Evolutionary conservation across 1,284 basidiomycete species (phyloP), one percentile per base, ranked within the genome.

Genomic region (Hortiboletus rubellus): DNA sequence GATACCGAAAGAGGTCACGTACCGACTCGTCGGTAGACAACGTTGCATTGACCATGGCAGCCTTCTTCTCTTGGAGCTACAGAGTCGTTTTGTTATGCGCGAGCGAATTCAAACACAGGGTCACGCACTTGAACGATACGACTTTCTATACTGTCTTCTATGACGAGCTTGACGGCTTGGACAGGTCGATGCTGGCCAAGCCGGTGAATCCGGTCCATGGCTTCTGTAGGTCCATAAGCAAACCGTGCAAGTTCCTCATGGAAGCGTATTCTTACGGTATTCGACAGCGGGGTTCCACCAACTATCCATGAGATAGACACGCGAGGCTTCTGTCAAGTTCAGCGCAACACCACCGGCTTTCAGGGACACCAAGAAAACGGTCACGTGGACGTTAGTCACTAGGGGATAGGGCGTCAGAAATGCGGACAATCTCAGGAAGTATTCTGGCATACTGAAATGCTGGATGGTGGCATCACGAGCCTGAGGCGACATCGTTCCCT

Each of bases 341-440:
- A 96, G 79, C 5, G 96, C 95, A 1, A 97, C 95, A 73, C 96
- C 96, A 45, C 96, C 96, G 0, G 97, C 96, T 75, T 98, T 99
- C 68, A 99, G 73, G 66, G 87, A 89, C 63, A 99, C 94, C 38
- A 99, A 83, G 80, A 99, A 99, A 14, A 99, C 93, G 5, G 95
- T 98, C 42, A 98, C 94, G 57, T 94, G 85, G 3, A 95, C 88
- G 65, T 94, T 98, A 68, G 91, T 91, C 91, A 95, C 91, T 93
- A 38, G 22, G 22, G 40, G 15, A 52, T 12, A 14, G 14, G 36
- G 17, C 7, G 41, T 64, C 18, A 58, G 47, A 3, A 41, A n/a
- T 43, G 12, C 37, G 36, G 63, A 55, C 17, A 54, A 50, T 34
- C 7, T 14, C 41, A 45, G 27, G 7, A 49, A 60, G 22, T 3